phyloP scores from a whole-genome alignment of 2,329 filamentous ascomycete species.

The Fusarium caatingaense region DNA sequence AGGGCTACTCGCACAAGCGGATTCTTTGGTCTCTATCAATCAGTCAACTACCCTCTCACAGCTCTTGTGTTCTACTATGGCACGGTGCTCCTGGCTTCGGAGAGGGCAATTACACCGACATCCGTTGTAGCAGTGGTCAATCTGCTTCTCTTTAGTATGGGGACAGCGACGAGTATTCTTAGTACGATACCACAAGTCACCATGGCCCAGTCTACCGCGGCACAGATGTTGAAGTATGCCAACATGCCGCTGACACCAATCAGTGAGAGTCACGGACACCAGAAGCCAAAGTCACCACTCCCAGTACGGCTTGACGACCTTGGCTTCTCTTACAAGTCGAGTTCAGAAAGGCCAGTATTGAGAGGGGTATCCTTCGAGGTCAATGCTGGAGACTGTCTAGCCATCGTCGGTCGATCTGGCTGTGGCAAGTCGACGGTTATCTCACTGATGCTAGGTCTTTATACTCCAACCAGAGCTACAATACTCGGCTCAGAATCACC shows the following conservation, averaged over 20 bases:
- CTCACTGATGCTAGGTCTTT: slow-evolving; percentile 78
- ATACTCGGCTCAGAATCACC: slow-evolving; percentile 42
- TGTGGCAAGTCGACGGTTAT: slow-evolving; percentile 92
- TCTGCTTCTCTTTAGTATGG: slow-evolving; percentile 84
- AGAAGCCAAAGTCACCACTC: slow-evolving; percentile 44
- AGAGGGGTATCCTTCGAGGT: slow-evolving; percentile 74
- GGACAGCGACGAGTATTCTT: slow-evolving; percentile 76
- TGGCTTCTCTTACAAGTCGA: slow-evolving; percentile 77
- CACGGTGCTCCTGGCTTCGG: slow-evolving; percentile 68
- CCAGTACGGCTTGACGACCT: slow-evolving; percentile 66
- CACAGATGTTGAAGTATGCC: slow-evolving; percentile 76
- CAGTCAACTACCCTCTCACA: slow-evolving; percentile 75
- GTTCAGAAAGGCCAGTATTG: slow-evolving; percentile 66
- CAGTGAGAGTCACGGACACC: slow-evolving; percentile 66
- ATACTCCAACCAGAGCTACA: slow-evolving; percentile 55
- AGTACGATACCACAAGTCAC: slow-evolving; percentile 84
- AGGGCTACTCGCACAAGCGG: slow-evolving; percentile 75
- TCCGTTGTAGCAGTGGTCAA: slow-evolving; percentile 80
- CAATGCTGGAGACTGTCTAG: slow-evolving; percentile 71
- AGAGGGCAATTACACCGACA: slow-evolving; percentile 61
- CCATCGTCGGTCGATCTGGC: slow-evolving; percentile 85
- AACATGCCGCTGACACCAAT: slow-evolving; percentile 65
- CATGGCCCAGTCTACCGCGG: slow-evolving; percentile 77
- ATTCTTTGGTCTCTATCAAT: slow-evolving; percentile 83
- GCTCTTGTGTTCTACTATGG: slow-evolving; percentile 89